Conservation (phyloP, 1,284 basidiomycete species). For the Tremellales sp. region DNA sequence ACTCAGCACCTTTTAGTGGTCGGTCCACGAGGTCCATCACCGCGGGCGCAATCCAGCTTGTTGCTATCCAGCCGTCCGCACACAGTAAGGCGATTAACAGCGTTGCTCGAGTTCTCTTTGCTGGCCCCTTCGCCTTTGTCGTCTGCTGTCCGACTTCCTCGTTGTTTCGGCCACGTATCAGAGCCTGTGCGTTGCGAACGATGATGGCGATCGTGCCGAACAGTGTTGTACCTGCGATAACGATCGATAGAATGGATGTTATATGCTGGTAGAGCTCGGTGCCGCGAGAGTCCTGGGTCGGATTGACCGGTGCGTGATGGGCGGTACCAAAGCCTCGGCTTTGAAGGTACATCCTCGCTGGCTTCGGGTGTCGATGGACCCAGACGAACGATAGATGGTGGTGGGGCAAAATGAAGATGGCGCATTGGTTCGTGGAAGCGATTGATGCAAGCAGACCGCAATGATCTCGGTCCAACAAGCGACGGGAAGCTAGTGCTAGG, state of each 20-base stretch:
- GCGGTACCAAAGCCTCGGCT: not conserved
- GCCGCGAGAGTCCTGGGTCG: not conserved
- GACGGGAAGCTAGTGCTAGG: too few species aligned
- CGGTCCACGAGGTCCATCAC: not conserved
- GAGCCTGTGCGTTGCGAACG: not conserved
- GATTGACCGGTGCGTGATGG: not conserved
- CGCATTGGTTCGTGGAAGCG: too few species aligned
- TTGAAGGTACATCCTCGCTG: not conserved
- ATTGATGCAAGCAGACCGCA: too few species aligned
- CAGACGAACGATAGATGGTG: too few species aligned
- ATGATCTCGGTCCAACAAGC: too few species aligned
- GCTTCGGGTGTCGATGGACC: too few species aligned
- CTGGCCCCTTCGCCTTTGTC: not conserved
- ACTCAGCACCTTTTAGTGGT: not conserved
- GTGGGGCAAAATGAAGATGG: too few species aligned
- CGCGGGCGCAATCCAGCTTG: not conserved
- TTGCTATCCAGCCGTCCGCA: not conserved
- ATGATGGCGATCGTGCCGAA: not conserved
- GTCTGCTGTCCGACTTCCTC: not conserved
- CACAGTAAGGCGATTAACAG: not conserved
- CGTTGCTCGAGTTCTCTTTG: not conserved
- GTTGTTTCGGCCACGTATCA: not conserved
- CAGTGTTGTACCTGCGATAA: not conserved
- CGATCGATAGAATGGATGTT: not conserved
- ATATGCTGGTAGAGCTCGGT: not conserved